Percentiles rank a stretch among this genome's conserved stretches.
These are phyloP conservation scores for Talaromyces piceae DNA, from an alignment of 2,329 filamentous ascomycete genomes.

Conservation along the genomic window DNA sequence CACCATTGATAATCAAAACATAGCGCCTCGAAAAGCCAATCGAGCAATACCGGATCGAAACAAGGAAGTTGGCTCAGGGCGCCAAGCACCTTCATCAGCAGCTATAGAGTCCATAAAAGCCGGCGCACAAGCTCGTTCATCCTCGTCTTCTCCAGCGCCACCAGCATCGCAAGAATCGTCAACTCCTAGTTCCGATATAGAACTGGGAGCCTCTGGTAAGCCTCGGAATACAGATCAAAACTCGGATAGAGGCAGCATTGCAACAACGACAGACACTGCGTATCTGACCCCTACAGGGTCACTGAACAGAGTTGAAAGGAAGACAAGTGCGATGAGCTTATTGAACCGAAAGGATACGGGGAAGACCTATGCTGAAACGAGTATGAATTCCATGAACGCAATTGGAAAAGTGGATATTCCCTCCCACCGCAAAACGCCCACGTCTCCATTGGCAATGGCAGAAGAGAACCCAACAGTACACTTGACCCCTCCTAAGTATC, in stretches of 20 bases:
- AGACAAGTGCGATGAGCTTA: constrained; percentile 53
- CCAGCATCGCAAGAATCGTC: constrained; percentile 27
- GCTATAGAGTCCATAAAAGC: constrained; percentile 18
- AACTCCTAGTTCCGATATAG: constrained; percentile 26
- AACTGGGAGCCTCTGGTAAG: constrained; percentile 16
- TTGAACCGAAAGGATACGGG: constrained; percentile 50
- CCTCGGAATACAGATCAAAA: constrained; percentile 19
- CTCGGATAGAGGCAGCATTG: constrained; percentile 23
- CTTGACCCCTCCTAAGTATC: constrained; percentile 39
- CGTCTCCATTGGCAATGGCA: constrained; percentile 31
- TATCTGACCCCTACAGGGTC: constrained; percentile 22
- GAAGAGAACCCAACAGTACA: constrained; percentile 21
- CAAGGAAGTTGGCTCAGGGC: constrained; percentile 20
- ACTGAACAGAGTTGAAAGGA: constrained; percentile 26
- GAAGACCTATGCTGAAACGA: constrained; percentile 59
- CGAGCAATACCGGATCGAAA: constrained; percentile 35
- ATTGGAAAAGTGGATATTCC: constrained; percentile 57
- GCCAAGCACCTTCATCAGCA: constrained; percentile 13
- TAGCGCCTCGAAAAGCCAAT: constrained; percentile 38
- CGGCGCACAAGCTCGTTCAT: constrained; percentile 23
- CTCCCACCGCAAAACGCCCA: constrained; percentile 31
- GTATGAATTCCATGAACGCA: constrained; percentile 56
- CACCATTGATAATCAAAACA: constrained; percentile 62
- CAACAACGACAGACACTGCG: constrained; percentile 24
- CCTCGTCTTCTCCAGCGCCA: constrained; percentile 29